Percentiles rank a stretch among this genome's conserved stretches.
phyloP scores from a whole-genome alignment of 108 stramenopile genomes.

The Fragilariopsis cylindrus region DNA sequence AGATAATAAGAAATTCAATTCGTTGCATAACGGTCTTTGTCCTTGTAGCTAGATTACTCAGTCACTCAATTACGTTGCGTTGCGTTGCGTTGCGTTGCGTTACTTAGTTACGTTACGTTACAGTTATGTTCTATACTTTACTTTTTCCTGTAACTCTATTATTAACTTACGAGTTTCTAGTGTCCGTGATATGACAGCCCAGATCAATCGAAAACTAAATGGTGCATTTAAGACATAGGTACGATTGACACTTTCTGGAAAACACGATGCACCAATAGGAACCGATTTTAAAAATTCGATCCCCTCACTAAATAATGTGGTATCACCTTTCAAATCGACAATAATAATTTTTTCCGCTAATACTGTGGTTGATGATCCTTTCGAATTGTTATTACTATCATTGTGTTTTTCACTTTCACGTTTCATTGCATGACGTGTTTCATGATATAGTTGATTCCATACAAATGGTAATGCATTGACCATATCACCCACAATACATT shows the following conservation, averaged over 20 bases:
- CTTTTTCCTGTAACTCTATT: too few species aligned
- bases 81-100: too few species aligned
- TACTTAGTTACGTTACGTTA: too few species aligned
- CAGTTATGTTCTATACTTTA: too few species aligned
- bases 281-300: slow-evolving; percentile 7
- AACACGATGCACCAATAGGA: slow-evolving; percentile 2
- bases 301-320: slow-evolving; percentile 6
- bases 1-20: too few species aligned
- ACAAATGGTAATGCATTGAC: slow-evolving; percentile 7
- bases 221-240: slow-evolving; percentile 27
- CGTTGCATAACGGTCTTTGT: too few species aligned
- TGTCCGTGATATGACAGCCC: slow-evolving; percentile 9
- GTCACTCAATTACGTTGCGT: too few species aligned
- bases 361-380: neutral
- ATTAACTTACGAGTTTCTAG: slow-evolving; percentile 1
- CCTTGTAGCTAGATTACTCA: too few species aligned
- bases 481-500: slow-evolving; percentile 14
- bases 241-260: slow-evolving; percentile 26
- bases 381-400: neutral
- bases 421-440: slow-evolving; percentile 3
- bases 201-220: slow-evolving; percentile 4
- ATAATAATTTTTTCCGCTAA: slow-evolving; percentile 18
- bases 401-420: slow-evolving; percentile 12
- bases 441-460: slow-evolving; percentile 16
- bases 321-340: slow-evolving; percentile 15